These are phyloP conservation scores for Leccinum sublutescens DNA, from an alignment of 768 basidiomycete genomes.

Conservation along the genomic window DNA sequence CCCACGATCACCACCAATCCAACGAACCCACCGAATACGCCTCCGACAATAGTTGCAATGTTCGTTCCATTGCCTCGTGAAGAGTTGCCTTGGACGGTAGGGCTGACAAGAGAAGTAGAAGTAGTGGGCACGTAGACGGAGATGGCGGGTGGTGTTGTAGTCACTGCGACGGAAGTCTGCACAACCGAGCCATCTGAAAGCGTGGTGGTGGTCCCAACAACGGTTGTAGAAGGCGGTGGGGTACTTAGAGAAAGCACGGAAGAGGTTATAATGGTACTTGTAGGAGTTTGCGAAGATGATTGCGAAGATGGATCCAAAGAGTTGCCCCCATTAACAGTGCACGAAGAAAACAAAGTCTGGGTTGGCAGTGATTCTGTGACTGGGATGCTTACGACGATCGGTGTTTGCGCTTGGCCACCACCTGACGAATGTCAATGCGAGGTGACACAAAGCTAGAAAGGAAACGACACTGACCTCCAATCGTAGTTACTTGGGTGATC, in stretches of 20 bases:
- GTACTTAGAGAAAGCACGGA: slow-evolving; percentile 31
- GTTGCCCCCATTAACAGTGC: slow-evolving; percentile 17
- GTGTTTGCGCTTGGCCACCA: slow-evolving; percentile 36
- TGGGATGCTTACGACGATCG: slow-evolving; percentile 38
- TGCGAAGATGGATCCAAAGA: slow-evolving; percentile 1
- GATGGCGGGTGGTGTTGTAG: slow-evolving; percentile 36
- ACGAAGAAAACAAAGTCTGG: slow-evolving; percentile 43
- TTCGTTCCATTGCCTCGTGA: slow-evolving; percentile 26
- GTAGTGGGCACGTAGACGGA: slow-evolving; percentile 27
- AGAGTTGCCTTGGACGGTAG: slow-evolving; percentile 16
- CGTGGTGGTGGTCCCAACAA: slow-evolving; percentile 36
- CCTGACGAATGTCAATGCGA: slow-evolving; percentile 18
- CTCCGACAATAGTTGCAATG: slow-evolving; percentile 51
- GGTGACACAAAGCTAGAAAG: neutral
- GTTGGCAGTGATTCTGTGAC: slow-evolving; percentile 31
- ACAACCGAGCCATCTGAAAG: slow-evolving; percentile 42
- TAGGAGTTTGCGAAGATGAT: slow-evolving; percentile 5
- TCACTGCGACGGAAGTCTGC: slow-evolving; percentile 35
- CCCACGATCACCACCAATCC: slow-evolving; percentile 45
- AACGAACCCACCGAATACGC: slow-evolving; percentile 54
- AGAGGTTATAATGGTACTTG: slow-evolving; percentile 17
- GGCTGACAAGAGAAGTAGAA: slow-evolving; percentile 10
- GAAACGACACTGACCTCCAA: slow-evolving; percentile 33
- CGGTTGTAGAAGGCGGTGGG: slow-evolving; percentile 32
- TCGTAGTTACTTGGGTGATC: slow-evolving; percentile 32